phyloP scores from a whole-genome alignment of 306 rosid genomes.

The Geum urbanum region DNA sequence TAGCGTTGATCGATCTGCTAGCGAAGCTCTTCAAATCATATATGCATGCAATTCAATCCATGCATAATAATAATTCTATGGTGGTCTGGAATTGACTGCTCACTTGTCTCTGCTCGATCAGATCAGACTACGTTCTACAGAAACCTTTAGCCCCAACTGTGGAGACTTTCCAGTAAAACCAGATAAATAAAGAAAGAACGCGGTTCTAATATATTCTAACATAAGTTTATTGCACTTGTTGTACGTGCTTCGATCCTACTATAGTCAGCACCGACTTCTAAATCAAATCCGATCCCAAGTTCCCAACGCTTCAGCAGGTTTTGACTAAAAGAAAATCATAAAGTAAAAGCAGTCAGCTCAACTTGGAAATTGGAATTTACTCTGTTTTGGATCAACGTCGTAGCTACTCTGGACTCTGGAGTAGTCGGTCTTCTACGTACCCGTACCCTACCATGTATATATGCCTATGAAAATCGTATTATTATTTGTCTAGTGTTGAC shows the following conservation, averaged over 20 bases:
- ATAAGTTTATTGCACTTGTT: neutral
- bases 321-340: neutral
- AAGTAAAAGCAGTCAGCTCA: neutral
- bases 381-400: neutral
- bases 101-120: neutral
- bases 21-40: neutral
- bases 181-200: neutral
- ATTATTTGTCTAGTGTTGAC: constrained; percentile 2
- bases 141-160: neutral
- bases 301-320: neutral
- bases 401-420: too few species aligned
- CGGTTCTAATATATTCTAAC: neutral
- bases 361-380: neutral
- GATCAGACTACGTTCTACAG: neutral
- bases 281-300: neutral
- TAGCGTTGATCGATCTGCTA: neutral
- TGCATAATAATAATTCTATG: neutral
- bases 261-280: constrained; percentile 23
- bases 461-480: neutral
- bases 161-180: neutral
- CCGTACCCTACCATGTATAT: neutral
- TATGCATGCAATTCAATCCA: neutral
- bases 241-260: neutral
- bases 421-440: neutral
- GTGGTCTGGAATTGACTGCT: neutral